Evolutionary conservation across 768 basidiomycete species (phyloP).

Genomic region (Megacollybia marginata): DNA sequence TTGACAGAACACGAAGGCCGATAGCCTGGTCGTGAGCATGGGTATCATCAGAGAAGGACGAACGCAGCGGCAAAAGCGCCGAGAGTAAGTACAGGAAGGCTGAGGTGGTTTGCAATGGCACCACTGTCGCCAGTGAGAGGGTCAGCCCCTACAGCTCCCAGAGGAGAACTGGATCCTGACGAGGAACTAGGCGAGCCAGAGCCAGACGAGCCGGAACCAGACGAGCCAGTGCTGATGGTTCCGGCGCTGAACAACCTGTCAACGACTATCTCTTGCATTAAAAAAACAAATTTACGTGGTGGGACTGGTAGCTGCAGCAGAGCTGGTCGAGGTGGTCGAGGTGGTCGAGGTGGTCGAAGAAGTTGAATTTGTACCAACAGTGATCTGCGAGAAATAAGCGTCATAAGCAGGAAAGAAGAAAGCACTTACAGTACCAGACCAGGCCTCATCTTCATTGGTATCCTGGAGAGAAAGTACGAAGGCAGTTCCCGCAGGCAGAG

Average conservation of each 20-base stretch:
- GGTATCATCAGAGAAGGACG: conserved; percentile 17
- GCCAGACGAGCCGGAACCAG: conserved; percentile 13
- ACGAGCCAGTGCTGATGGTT: too few relatives aligned
- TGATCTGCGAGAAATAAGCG: conserved; percentile 24
- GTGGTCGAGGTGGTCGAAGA: conserved; percentile 12
- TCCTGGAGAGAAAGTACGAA: conserved; percentile 52
- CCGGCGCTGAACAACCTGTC: too few relatives aligned
- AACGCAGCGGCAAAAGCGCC: conserved; percentile 30
- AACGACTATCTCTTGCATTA: too few relatives aligned
- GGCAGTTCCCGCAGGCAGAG: conserved; percentile 38
- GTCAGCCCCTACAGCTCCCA: conserved; percentile 28
- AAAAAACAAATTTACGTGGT: conserved; percentile 9
- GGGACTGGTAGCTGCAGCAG: conserved; percentile 5
- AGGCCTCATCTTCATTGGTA: conserved; percentile 48
- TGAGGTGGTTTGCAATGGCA: conserved; percentile 30
- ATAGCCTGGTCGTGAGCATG: conserved; percentile 9
- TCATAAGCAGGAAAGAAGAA: conserved; percentile 1
- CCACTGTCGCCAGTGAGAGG: conserved; percentile 35
- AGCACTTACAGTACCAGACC: conserved; percentile 51
- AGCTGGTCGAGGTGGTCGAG: neutral
- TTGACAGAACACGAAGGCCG: conserved; percentile 5
- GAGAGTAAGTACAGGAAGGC: conserved; percentile 32
- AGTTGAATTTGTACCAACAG: conserved; percentile 31
- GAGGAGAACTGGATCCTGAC: conserved; percentile 16
- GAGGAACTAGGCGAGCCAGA: conserved; percentile 11